Percentiles rank a stretch among this genome's conserved stretches.
Evolutionary conservation across 2,329 filamentous ascomycete genomes (phyloP).

Genomic region (Westerdykella aurantiaca): DNA sequence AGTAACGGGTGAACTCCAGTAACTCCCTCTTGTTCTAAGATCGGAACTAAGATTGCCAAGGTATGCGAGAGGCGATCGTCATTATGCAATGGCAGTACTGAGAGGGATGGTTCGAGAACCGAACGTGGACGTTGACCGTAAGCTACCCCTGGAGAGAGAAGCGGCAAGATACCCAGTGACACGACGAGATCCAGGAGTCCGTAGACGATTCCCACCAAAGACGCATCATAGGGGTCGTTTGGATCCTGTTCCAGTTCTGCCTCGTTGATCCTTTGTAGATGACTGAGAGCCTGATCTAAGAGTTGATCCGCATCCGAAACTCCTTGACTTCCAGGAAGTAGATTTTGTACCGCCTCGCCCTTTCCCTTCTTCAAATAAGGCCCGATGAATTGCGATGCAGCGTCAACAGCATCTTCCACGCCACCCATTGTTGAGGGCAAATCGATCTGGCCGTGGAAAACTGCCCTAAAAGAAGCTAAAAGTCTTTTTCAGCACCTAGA

Average conservation of each 20-base stretch:
- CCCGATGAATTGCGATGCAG: conserved; percentile 28
- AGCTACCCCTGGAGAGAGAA: conserved; percentile 28
- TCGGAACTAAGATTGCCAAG: conserved; percentile 15
- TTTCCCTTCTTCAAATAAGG: conserved; percentile 21
- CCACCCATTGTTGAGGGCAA: conserved; percentile 17
- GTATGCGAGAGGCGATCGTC: conserved; percentile 11
- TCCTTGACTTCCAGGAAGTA: background rate
- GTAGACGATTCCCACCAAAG: conserved; percentile 34
- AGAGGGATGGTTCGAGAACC: conserved; percentile 18
- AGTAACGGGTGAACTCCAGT: conserved; percentile 34
- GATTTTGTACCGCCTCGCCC: conserved; percentile 1
- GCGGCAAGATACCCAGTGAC: conserved; percentile 31
- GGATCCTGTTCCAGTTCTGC: conserved; percentile 26
- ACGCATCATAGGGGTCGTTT: conserved; percentile 36
- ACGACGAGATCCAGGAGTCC: conserved; percentile 34
- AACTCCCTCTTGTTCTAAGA: conserved; percentile 20
- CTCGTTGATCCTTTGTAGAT: conserved; percentile 30
- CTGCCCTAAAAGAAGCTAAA: too few species aligned
- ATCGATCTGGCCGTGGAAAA: too few species aligned
- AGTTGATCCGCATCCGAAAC: conserved; percentile 8
- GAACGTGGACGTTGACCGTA: conserved; percentile 32
- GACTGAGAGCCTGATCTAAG: conserved; percentile 23
- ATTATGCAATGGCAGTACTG: conserved; percentile 8
- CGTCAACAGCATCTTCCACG: conserved; percentile 29
- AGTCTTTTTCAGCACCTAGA: too few species aligned